phyloP scores from a whole-genome alignment of 768 basidiomycete species.

The Pleurotus tuoliensis region DNA sequence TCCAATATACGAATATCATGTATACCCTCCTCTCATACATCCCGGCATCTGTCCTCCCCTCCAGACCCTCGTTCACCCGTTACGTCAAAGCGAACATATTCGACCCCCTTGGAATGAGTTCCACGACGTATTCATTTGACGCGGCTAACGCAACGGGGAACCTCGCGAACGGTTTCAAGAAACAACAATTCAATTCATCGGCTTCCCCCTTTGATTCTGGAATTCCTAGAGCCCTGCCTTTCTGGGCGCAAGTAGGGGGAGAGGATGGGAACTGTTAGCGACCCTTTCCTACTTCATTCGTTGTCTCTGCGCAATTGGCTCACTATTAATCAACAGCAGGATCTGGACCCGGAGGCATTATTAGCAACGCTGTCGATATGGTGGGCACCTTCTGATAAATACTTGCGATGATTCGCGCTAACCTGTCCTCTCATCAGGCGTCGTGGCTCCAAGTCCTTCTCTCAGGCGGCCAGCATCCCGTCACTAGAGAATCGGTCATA shows the following conservation, averaged over 20 bases:
- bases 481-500: slow-evolving; percentile 12
- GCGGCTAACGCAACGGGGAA: slow-evolving; percentile 21
- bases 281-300: too few species aligned
- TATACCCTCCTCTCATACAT: slow-evolving; percentile 25
- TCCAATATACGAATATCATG: slow-evolving; percentile 27
- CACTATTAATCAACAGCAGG: background rate
- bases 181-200: too few species aligned
- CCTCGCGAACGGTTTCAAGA: slow-evolving; percentile 19
- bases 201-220: too few species aligned
- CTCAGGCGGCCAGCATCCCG: slow-evolving; percentile 13
- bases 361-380: slow-evolving; percentile 19
- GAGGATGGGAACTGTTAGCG: too few species aligned
- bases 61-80: slow-evolving; percentile 20
- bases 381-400: slow-evolving; percentile 1
- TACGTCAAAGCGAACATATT: slow-evolving; percentile 29
- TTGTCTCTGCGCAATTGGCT: too few species aligned
- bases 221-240: too few species aligned
- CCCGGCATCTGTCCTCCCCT: slow-evolving; percentile 21
- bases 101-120: slow-evolving; percentile 21
- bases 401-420: too few species aligned
- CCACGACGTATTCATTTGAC: slow-evolving; percentile 26
- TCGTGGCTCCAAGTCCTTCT: slow-evolving; percentile 20
- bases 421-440: background rate
- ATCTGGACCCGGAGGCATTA: slow-evolving; percentile 20
- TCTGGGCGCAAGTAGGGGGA: too few species aligned